Percentiles rank a stretch among this genome's conserved stretches.
These are phyloP conservation scores for Pseudocercospora crystallina DNA, from an alignment of 2,329 filamentous ascomycete genomes.

Conservation along the genomic window DNA sequence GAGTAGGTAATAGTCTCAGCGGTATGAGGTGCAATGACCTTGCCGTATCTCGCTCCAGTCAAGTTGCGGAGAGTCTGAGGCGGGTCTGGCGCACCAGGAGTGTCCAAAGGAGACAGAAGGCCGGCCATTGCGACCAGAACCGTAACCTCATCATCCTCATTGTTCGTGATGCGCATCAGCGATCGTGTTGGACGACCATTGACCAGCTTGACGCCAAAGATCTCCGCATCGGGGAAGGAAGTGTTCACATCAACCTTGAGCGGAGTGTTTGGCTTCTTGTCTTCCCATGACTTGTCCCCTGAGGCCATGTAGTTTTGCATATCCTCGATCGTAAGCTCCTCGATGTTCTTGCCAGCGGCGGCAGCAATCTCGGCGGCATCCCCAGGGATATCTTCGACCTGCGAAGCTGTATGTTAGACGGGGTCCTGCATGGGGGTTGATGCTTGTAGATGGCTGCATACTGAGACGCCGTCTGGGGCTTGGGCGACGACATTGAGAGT, in stretches of 20 bases:
- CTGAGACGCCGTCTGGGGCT: slow-evolving; percentile 32
- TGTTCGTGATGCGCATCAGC: slow-evolving; percentile 78
- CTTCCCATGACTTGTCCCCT: slow-evolving; percentile 15
- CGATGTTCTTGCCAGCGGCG: slow-evolving; percentile 5
- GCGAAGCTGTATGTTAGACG: slow-evolving; percentile 31
- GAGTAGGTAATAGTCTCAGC: slow-evolving; percentile 75
- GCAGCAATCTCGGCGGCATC: slow-evolving; percentile 2
- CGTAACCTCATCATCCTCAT: slow-evolving; percentile 72
- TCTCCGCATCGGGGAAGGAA: slow-evolving; percentile 66
- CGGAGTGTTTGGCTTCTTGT: slow-evolving; percentile 48
- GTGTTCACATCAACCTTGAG: slow-evolving; percentile 58
- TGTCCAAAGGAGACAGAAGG: slow-evolving; percentile 59
- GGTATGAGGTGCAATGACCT: slow-evolving; percentile 72
- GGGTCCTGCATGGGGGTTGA: not conserved
- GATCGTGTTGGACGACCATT: slow-evolving; percentile 86
- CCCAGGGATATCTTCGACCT: slow-evolving; percentile 23
- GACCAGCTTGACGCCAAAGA: slow-evolving; percentile 93
- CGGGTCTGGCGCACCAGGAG: slow-evolving; percentile 53
- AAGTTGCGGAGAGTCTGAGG: slow-evolving; percentile 75
- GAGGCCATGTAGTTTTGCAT: slow-evolving; percentile 20
- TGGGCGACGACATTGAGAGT: slow-evolving; percentile 65
- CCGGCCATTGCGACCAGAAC: slow-evolving; percentile 75
- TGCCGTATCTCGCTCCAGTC: slow-evolving; percentile 71
- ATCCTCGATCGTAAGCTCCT: slow-evolving; percentile 20
- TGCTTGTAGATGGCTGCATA: slow-evolving; percentile 21